These are phyloP conservation scores for Sherardia arvensis DNA, from an alignment of 257 asterid genomes.

Conservation along the genomic window DNA sequence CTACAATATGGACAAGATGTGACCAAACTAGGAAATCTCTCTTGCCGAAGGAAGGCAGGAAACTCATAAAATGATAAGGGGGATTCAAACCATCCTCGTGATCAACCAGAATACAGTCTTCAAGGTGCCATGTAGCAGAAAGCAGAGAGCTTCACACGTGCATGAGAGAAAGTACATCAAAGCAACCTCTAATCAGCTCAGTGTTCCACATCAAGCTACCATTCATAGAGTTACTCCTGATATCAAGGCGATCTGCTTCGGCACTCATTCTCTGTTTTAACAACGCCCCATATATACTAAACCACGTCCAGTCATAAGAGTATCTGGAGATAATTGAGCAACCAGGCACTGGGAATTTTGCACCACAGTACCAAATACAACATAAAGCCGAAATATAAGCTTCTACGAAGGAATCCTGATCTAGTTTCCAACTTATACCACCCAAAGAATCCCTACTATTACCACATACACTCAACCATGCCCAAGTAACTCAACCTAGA, in stretches of 20 bases:
- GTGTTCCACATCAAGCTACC: neutral
- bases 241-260: slow-evolving; percentile 13
- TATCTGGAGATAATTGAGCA: slow-evolving; percentile 30
- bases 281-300: slow-evolving; percentile 16
- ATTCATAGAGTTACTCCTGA: slow-evolving; percentile 15
- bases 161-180: slow-evolving; percentile 4
- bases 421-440: slow-evolving; percentile 15
- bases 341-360: slow-evolving; percentile 30
- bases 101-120: slow-evolving; percentile 11
- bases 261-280: slow-evolving; percentile 11
- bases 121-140: slow-evolving; percentile 11
- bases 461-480: slow-evolving; percentile 5
- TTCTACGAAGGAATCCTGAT: slow-evolving; percentile 14
- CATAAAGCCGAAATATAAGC: slow-evolving; percentile 13
- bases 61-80: neutral
- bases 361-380: slow-evolving; percentile 14
- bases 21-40: slow-evolving; percentile 11
- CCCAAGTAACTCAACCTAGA: slow-evolving; percentile 18
- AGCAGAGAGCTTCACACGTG: slow-evolving; percentile 7
- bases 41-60: slow-evolving; percentile 3
- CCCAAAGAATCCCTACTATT: no score
- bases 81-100: slow-evolving; percentile 5
- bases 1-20: slow-evolving; percentile 34
- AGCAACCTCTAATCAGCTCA: slow-evolving; percentile 5
- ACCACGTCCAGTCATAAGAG: neutral